Evolutionary conservation across 2,329 filamentous ascomycete species (phyloP), one percentile per base, ranked within the genome.

Genomic region (Xylariales sp.): DNA sequence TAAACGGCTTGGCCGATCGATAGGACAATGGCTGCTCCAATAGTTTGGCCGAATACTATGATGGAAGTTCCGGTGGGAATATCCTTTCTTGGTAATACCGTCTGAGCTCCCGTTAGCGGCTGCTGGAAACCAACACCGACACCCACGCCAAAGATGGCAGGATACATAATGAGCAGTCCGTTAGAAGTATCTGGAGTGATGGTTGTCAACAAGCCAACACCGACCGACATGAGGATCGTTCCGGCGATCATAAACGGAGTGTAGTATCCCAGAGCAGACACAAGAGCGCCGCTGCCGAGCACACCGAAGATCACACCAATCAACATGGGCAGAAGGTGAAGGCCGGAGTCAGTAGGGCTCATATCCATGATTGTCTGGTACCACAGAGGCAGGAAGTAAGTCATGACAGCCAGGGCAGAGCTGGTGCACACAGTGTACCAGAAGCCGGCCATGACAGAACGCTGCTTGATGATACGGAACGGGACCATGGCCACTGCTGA

Each of bases 281-380:
- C 54, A 8, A 57, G 37, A 3, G 15, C 61, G 27, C 71, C 71
- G 4, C 61, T 54, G 11, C 63, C 39, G 40, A 76, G 57, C 18
- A 70, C 73, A 41, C 61, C 62, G 33, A 78, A 38, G 16, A 75
- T 69, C 11, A 67, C 63, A n/a, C 69, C 59, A 13, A 78, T 65
- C 11, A 78, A 60, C 19, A 75, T 60, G 2, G 74, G 73, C 4
- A 78, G 62, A 20, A 74, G 66, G 49, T 74, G 74, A 51, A 78
- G 69, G 38, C 74, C 74, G 5, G 74, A 70, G 40, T 73, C 54
- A 29, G 74, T 69, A 35, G 74, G 70, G n/a, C 55, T 63, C 42
- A 69, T 69, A 37, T 68, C 70, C 44, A 74, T 65, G 40, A 77
- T 69, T 19, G 70, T 69, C 44, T 77, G 72, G 59, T 74, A 75